These are phyloP conservation scores for Nakaseomyces bracarensis DNA, from an alignment of 1,139 yeast genomes.

Conservation along the genomic window DNA sequence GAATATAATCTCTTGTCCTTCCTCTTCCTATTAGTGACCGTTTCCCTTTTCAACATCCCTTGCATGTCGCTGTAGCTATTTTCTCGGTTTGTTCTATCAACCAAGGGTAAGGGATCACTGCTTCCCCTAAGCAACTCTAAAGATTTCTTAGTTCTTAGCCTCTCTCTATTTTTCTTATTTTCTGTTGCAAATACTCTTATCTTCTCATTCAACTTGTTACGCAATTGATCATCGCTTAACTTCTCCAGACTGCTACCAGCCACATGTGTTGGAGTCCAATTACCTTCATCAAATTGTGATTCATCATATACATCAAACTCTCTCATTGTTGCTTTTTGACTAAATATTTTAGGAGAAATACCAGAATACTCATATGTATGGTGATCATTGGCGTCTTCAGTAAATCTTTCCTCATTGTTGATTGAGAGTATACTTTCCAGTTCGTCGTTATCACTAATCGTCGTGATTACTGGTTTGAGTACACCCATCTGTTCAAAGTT, in stretches of 20 bases:
- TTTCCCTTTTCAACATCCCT: not conserved
- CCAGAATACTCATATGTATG: too few species aligned
- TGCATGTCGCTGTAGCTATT: not conserved
- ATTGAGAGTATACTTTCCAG: not conserved
- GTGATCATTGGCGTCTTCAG: not conserved
- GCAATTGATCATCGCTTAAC: slow-evolving; percentile 27
- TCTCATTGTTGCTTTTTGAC: not conserved
- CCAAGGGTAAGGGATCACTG: slow-evolving; percentile 1
- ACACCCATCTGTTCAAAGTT: not conserved
- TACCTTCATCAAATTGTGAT: not conserved
- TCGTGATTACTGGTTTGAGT: not conserved
- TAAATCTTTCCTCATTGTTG: not conserved
- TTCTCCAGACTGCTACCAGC: slow-evolving; percentile 6
- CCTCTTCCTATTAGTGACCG: not conserved
- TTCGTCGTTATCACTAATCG: slow-evolving; percentile 5
- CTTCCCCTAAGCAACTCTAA: slow-evolving; percentile 23
- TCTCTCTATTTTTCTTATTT: slow-evolving; percentile 23
- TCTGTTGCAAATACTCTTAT: slow-evolving; percentile 26
- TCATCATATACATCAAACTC: slow-evolving; percentile 4
- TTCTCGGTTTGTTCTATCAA: not conserved
- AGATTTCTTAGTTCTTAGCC: slow-evolving; percentile 26
- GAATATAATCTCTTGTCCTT: slow-evolving; percentile 11
- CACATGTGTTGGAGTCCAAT: not conserved
- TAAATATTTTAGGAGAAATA: too few species aligned
- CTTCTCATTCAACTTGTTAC: slow-evolving; percentile 23